Base-by-base conservation (phyloP, 257 asterid genomes). In the Przewalskia tangutica region DNA sequence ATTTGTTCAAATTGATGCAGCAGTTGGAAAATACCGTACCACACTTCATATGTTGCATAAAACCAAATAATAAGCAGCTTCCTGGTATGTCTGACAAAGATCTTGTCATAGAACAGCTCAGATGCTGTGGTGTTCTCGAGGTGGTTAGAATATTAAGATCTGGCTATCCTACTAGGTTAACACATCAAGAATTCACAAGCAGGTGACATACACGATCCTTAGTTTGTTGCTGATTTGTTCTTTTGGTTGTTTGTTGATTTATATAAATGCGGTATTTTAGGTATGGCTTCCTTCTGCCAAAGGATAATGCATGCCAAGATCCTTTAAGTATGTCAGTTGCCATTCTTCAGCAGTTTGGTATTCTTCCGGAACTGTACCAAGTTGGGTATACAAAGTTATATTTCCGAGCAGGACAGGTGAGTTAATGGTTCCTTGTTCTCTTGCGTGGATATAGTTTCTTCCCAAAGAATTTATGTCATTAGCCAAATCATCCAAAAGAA, bases 321-420 rank as follows among this genome's bases (percentile, higher is more conserved):
- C 95, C 97, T 42, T 85, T 93, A 84, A 91, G 92, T 85, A 70
- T 86, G 80, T 92, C 99, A 82, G 87, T 95, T 87, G 89, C 95
- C 83, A 81, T 94, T 84, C 90, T 93, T 67, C 94, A 87, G 86
- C 91, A 93, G 85, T 90, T 90, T 82, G 91, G 84, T 85, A 88
- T 93, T 84, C 92, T 82, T 77, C 97, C 97, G 16, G 97, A 90
- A 84, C 90, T 89, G 94, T 92, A 92, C 84, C 97, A 90, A 91
- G 95, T 95, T 86, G 99, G 98, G 77, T 91, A 89, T 81, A 91
- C 89, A n/a, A 93, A 92, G 82, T 85, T 95, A 84, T 93, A 88
- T 89, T 91, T 95, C 84, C 93, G 96, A 65, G 89, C 92, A 51
- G 97, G 97, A 77, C 95, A 91, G 93, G 99, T 91, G 88, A 73